These are phyloP conservation scores for Pseudoturritis turrita DNA, from an alignment of 345 rosid species.

Conservation along the genomic window DNA sequence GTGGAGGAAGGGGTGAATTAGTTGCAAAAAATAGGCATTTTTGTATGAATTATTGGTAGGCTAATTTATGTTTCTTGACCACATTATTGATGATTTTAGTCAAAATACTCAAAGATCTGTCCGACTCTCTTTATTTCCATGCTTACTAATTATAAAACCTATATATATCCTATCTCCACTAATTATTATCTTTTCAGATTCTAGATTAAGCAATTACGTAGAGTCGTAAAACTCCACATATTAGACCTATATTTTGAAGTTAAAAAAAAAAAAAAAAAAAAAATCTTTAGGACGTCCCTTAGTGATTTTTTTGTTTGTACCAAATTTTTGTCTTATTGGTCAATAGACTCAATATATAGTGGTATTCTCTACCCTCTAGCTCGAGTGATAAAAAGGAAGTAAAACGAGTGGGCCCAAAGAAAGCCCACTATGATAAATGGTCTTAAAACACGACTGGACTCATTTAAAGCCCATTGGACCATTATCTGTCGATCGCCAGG, in stretches of 20 bases:
- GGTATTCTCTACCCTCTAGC: not conserved
- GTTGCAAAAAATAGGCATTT: conserved; percentile 15
- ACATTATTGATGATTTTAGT: conserved; percentile 13
- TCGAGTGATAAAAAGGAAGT: not conserved
- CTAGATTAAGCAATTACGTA: conserved; percentile 29
- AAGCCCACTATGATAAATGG: not conserved
- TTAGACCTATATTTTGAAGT: conserved; percentile 5
- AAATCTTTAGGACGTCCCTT: not conserved
- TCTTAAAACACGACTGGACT: not conserved
- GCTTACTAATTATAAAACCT: conserved; percentile 28
- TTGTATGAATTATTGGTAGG: conserved; percentile 20
- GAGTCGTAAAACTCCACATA: conserved; percentile 7
- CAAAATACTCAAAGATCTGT: conserved; percentile 16
- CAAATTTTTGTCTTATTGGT: not conserved
- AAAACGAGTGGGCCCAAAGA: not conserved
- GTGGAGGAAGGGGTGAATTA: conserved; percentile 21
- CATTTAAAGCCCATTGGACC: not conserved
- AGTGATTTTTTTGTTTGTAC: conserved; percentile 1
- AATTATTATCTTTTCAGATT: conserved; percentile 10
- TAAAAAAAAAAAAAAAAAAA: not conserved
- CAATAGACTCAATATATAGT: not conserved
- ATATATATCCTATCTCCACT: conserved; percentile 13
- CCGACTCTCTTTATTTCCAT: conserved; percentile 20
- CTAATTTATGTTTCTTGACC: conserved; percentile 23
- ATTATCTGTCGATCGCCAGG: not conserved